Base-by-base conservation (phyloP, 345 rosid species). In the Turnera subulata region DNA sequence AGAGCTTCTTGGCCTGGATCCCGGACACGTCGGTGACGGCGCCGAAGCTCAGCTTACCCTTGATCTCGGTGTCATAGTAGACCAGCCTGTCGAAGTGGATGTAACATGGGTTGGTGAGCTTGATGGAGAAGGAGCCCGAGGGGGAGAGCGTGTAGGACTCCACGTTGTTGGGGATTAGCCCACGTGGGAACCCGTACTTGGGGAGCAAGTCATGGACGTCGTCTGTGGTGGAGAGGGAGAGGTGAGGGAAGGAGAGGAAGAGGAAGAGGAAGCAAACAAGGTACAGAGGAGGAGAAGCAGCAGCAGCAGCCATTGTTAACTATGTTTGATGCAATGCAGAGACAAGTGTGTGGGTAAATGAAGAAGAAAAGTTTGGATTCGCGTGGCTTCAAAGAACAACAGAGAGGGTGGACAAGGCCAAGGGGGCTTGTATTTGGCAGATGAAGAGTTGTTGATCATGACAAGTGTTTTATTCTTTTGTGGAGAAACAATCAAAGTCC, bases 201-300 rank as follows among this genome's bases (percentile, higher is more conserved):
- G 81, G 81, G 44, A 91, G 91, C 50, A 88, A 75, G 61, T 91
- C 96, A 51, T 85, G 91, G 64, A 84, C 55, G 65, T 87, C 93
- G 0, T 56, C n/a, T 6, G 12, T 42, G 45, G 45, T 5, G 52
- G 69, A 39, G 59, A 59, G 53, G 53, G 61, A 55, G 69, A 61
- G 74, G 52, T 24, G 57, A 66, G 68, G 26, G 45, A 56, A 38
- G 6, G 61, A 56, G 46, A 68, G 47, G 56, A 68, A 24, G 57
- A 59, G 19, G 42, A 68, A 24, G 57, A 59, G 19, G 42, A 68
- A 56, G 45, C 54, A 38, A 55, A 83, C 38, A 24, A 62, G 54
- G 53, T 23, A 39, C 24, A 64, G 55, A 35, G 53, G 65, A 47
- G 65, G 39, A 10, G 54, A 8, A 12, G 26, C 26, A 13, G 21